Conservation (phyloP, 148 eudicot genomes). For the Talinum fruticosum region DNA sequence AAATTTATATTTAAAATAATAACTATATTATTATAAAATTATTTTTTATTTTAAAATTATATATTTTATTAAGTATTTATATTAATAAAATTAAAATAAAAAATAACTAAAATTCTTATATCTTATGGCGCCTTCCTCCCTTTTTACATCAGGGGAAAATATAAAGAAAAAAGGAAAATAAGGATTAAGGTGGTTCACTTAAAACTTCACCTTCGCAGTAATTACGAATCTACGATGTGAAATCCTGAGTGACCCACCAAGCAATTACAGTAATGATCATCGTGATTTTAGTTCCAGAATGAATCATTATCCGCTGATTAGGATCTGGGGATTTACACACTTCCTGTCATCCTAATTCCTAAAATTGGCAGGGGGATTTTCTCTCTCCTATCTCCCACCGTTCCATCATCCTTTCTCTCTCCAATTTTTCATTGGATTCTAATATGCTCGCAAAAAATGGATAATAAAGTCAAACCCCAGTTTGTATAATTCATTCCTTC, state of each 20-base stretch:
- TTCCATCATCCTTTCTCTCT: not conserved
- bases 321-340: not conserved
- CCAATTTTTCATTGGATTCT: slow-evolving; percentile 11
- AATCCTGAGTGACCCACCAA: not conserved
- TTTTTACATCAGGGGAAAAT: too few species aligned
- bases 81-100: too few species aligned
- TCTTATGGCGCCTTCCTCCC: too few species aligned
- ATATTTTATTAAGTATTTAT: too few species aligned
- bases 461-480: slow-evolving; percentile 5
- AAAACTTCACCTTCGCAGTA: too few species aligned
- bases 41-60: too few species aligned
- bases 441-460: not conserved
- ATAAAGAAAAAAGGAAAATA: too few species aligned
- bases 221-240: too few species aligned
- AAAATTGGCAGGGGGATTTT: not conserved
- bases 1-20: too few species aligned
- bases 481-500: slow-evolving; percentile 5
- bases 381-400: not conserved
- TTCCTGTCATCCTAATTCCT: slow-evolving; percentile 5
- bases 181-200: too few species aligned
- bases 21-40: too few species aligned
- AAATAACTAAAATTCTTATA: too few species aligned
- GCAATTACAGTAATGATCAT: not conserved
- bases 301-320: not conserved
- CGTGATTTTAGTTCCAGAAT: not conserved